A percentile compares a stretch with the other conserved stretches of the same genome.
phyloP scores from a whole-genome alignment of 495 filamentous ascomycete genomes.

The Bryoglossum gracile region DNA sequence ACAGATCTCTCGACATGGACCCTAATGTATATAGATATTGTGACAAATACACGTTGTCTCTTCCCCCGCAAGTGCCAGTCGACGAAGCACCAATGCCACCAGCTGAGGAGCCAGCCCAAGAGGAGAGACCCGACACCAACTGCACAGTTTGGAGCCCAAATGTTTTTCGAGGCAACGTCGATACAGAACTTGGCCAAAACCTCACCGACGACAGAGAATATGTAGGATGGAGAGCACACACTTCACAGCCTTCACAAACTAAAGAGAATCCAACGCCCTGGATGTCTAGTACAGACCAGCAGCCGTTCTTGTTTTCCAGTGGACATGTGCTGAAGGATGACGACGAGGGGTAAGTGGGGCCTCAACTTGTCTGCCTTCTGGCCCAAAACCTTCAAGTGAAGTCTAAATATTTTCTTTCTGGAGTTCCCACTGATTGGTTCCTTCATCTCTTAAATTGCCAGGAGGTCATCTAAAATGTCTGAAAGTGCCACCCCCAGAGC shows the following conservation, averaged over 20 bases:
- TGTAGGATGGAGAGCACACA: constrained; percentile 13
- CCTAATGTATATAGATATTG: not conserved
- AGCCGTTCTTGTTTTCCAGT: not conserved
- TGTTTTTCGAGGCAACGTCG: constrained; percentile 9
- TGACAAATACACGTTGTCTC: not conserved
- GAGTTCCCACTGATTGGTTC: too few species aligned
- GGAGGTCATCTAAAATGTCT: constrained; percentile 12
- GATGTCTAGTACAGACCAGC: constrained; percentile 1
- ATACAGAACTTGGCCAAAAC: not conserved
- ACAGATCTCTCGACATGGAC: constrained; percentile 11
- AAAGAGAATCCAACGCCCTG: constrained; percentile 1
- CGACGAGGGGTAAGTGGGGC: constrained; percentile 6
- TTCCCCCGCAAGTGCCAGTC: not conserved
- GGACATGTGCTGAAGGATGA: constrained; percentile 1
- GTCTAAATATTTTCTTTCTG: not conserved
- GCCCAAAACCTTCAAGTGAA: too few species aligned
- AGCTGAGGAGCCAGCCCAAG: not conserved
- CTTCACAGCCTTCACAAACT: not conserved
- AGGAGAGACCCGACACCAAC: constrained; percentile 2
- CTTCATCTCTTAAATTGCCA: too few species aligned
- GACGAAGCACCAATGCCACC: not conserved
- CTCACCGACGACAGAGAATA: not conserved
- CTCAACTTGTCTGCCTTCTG: not conserved
- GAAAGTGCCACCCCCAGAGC: constrained; percentile 15
- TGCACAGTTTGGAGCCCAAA: constrained; percentile 14